Base-by-base conservation (phyloP, 139 green algal genomes). In the Tetradesmus obliquus region DNA sequence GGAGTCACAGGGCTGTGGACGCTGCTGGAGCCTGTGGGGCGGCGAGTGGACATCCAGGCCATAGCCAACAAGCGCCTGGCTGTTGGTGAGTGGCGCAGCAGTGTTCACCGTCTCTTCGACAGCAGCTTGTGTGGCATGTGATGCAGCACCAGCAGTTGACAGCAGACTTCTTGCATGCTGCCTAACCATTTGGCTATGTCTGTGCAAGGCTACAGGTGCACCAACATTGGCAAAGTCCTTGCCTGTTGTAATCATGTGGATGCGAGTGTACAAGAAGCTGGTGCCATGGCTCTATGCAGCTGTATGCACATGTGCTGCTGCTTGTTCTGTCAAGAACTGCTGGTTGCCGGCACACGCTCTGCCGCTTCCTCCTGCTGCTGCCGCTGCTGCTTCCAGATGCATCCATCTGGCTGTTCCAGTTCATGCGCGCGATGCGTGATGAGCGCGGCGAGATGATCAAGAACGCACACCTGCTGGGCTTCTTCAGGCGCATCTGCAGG, bases 321-420 rank as follows among this genome's bases (percentile, higher is more conserved):
- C 60, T 71, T 71, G 60, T 19, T 45, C 32, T 45, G 32, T 45
- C 32, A 45, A 45, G 10, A 20, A 3, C 60, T 71, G 60, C 60
- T 66, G 57, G 57, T 9, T 66, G 57, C 57, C 8, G 57, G 57
- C 57, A 8, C 57, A 66, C 6, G 6, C 8, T 8, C 57, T 66
- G 6, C 57, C 8, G 57, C 57, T 66, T 66, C 57, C 60, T 71
- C 8, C 60, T 71, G 17, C 12, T 76, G 66, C 66, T 76, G 66
- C 17, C 8, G 57, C 79, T 90, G 19, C 13, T 79, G 53, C n/a
- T 76, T 55, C 9, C 96, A 99, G 98, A 99, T 95, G 97, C 98
- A 0, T 99, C 97, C 76, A 99, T 99, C 20, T 99, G 98, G 98
- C 90, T 99, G 6, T 95, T 97, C 72, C 98, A 99, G 94, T 99